phyloP scores from a whole-genome alignment of 768 basidiomycete species.

The Tulasnella sp. region DNA sequence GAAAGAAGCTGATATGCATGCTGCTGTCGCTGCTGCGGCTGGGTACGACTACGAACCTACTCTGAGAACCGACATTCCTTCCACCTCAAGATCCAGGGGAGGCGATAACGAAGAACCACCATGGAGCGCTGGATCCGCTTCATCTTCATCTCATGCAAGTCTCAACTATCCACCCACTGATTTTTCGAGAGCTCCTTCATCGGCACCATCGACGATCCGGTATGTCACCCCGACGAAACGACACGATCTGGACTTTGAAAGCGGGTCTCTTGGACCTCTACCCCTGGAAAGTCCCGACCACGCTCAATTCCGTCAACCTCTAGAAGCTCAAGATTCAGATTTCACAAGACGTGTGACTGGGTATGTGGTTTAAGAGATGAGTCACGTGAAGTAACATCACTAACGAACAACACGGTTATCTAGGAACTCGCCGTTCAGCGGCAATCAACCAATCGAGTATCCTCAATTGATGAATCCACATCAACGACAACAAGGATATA shows the following conservation, averaged over 20 bases:
- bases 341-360: no score
- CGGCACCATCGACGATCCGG: background rate
- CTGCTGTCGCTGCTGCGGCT: constrained; percentile 1
- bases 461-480: constrained; percentile 69
- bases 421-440: no score
- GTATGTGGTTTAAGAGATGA: no score
- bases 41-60: background rate
- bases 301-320: constrained; percentile 18
- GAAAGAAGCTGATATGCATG: constrained; percentile 2
- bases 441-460: constrained; percentile 40
- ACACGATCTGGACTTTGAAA: constrained; percentile 24
- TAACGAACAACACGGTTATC: no score
- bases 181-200: constrained; percentile 1
- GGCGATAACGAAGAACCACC: background rate
- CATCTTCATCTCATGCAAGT: constrained; percentile 4
- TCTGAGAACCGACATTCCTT: background rate
- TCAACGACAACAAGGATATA: constrained; percentile 64
- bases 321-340: background rate
- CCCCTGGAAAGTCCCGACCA: constrained; percentile 54
- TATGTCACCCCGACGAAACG: constrained; percentile 7
- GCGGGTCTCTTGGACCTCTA: constrained; percentile 15
- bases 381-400: no score
- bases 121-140: background rate
- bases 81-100: background rate
- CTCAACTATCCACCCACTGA: background rate